Base-by-base conservation (phyloP, 305 asterid genomes). In the Fraxinus albicans region DNA sequence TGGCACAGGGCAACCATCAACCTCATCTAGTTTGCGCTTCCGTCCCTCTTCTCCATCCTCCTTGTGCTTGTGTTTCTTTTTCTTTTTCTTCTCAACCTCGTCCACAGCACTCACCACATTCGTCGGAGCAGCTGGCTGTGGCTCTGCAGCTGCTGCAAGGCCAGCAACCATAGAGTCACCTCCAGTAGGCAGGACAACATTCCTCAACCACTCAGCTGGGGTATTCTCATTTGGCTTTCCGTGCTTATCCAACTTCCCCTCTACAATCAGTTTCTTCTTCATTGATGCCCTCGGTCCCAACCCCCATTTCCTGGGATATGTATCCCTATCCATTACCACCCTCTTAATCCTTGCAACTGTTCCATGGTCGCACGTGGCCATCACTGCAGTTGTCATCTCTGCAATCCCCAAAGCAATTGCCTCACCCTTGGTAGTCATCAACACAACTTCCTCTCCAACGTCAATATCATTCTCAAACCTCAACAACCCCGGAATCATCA, bases 261-360 rank as follows among this genome's bases (percentile, higher is more conserved):
- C 98, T 1, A 97, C 89, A 80, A 93, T 86, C 84, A 94, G 83
- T 91, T 94, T 94, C 89, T 96, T 96, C 90, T 96, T 96, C 98
- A 96, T 88, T 0, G 98, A 93, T 42, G 99, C 98, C 87, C 92
- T 87, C 1, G 98, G 98, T 2, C 99, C 98, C 91, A 96, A 91
- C n/a, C 99, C 98, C 98, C 98, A 94, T 83, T 96, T 96, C 88
- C 98, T 92, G 0, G 99, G 99, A 85, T 96, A 96, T 0, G 99
- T 96, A 86, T 96, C 98, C 90, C 98, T 90, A 80, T 96, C 99
- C 99, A 96, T 96, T 67, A 96, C 99, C 74, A 96, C 98, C 90
- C 98, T 94, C 95, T 96, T 96, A 78, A 96, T 94, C 91, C 91
- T 96, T 0, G 98, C 98, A 47, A 96, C 98, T 1, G 94, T 92